Evolutionary conservation across 495 filamentous ascomycete species (phyloP).

Genomic region (Hyphodiscus hymeniophilus): DNA sequence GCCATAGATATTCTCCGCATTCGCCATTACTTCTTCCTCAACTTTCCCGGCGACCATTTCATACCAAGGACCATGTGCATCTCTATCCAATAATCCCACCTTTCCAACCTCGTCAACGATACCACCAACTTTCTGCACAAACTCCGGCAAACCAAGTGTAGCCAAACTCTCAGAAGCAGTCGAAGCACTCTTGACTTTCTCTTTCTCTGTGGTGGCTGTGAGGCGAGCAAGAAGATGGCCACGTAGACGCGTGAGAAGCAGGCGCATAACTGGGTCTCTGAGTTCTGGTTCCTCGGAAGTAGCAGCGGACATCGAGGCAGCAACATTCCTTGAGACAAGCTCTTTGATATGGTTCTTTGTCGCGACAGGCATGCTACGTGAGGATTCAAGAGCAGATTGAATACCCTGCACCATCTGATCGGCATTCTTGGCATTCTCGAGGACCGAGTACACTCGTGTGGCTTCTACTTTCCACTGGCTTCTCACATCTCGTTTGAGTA

Average conservation of each 20-base stretch:
- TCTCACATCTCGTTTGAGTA: slow-evolving; percentile 87
- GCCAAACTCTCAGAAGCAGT: slow-evolving; percentile 79
- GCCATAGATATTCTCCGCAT: too few species aligned
- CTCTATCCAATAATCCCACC: slow-evolving; percentile 71
- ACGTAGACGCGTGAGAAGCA: slow-evolving; percentile 68
- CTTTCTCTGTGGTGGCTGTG: slow-evolving; percentile 64
- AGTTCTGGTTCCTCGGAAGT: slow-evolving; percentile 33
- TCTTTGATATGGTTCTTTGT: slow-evolving; percentile 49
- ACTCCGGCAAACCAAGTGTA: slow-evolving; percentile 75
- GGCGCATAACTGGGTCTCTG: slow-evolving; percentile 69
- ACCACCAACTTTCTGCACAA: slow-evolving; percentile 73
- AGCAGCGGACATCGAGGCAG: slow-evolving; percentile 28
- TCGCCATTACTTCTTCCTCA: slow-evolving; percentile 2
- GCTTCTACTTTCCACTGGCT: slow-evolving; percentile 85
- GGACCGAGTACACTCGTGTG: slow-evolving; percentile 55
- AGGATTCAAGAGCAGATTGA: slow-evolving; percentile 69
- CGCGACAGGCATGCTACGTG: slow-evolving; percentile 67
- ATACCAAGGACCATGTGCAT: slow-evolving; percentile 73
- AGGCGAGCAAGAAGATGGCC: slow-evolving; percentile 71
- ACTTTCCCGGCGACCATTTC: slow-evolving; percentile 51
- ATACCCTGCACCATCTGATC: slow-evolving; percentile 54
- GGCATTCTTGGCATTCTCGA: slow-evolving; percentile 27
- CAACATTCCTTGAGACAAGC: slow-evolving; percentile 42
- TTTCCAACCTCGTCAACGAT: slow-evolving; percentile 71
- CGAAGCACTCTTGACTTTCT: slow-evolving; percentile 71